These are phyloP conservation scores for Entomortierella parvispora DNA, from an alignment of 192 early-diverging fungal species.

Conservation along the genomic window DNA sequence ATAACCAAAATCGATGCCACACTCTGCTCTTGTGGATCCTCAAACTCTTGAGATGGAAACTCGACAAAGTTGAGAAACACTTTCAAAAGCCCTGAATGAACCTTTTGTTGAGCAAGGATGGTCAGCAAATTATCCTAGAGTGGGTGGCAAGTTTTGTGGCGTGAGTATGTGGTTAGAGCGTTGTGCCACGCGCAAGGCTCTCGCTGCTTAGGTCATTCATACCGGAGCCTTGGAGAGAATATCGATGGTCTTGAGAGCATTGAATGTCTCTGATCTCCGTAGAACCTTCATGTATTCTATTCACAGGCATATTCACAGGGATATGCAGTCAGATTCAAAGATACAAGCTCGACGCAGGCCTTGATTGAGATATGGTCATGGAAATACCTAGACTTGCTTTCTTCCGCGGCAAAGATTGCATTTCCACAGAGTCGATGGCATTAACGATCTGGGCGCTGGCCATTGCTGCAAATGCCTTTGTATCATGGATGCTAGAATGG, in stretches of 20 bases:
- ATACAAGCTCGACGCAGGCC: not conserved
- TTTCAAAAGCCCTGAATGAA: constrained; percentile 16
- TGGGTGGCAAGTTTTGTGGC: not conserved
- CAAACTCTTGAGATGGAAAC: constrained; percentile 39
- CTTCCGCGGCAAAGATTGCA: constrained; percentile 13
- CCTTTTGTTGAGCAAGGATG: constrained; percentile 36
- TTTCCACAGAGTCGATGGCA: constrained; percentile 22
- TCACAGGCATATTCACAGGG: too few relatives aligned
- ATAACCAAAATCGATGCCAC: constrained; percentile 47
- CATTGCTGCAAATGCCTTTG: constrained; percentile 47
- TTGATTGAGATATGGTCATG: not conserved
- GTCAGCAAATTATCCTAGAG: constrained; percentile 45
- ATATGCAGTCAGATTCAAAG: not conserved
- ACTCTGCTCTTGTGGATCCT: constrained; percentile 40
- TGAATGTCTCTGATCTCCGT: constrained; percentile 34
- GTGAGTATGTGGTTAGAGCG: not conserved
- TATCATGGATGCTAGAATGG: constrained; percentile 36
- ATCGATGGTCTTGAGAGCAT: constrained; percentile 53
- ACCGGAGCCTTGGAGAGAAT: constrained; percentile 62
- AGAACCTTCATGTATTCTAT: constrained; percentile 44
- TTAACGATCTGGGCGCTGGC: constrained; percentile 45
- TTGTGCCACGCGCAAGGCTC: too few relatives aligned
- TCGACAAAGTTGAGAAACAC: constrained; percentile 31
- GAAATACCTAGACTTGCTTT: constrained; percentile 28
- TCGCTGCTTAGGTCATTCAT: constrained; percentile 19